Conservation (phyloP, 2,329 filamentous ascomycete genomes). For the Blastomyces gilchristii region DNA sequence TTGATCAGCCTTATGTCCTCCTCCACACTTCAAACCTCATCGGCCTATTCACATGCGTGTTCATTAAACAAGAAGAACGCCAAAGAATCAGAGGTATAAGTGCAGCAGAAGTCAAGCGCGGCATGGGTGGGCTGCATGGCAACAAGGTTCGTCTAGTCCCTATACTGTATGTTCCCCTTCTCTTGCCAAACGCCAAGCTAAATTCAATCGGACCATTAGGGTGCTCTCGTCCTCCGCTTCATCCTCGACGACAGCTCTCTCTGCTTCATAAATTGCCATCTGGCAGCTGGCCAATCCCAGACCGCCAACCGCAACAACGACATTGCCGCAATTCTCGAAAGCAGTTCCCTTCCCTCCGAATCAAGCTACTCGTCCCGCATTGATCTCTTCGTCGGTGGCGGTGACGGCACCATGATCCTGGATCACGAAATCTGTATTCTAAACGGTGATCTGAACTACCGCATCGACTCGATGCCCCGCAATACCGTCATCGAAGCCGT, state of each 20-base stretch:
- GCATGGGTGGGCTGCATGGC: slow-evolving; percentile 88
- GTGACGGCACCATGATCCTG: slow-evolving; percentile 86
- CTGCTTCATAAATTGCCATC: slow-evolving; percentile 94
- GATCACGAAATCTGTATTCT: slow-evolving; percentile 97
- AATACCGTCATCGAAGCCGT: slow-evolving; percentile 84
- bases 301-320: slow-evolving; percentile 89
- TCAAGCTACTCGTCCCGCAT: slow-evolving; percentile 56
- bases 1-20: slow-evolving; percentile 67
- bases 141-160: slow-evolving; percentile 56
- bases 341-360: slow-evolving; percentile 61
- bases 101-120: slow-evolving; percentile 80
- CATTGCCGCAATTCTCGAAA: slow-evolving; percentile 78
- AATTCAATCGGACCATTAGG: slow-evolving; percentile 33
- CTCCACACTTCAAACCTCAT: slow-evolving; percentile 85
- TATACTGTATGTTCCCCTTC: background rate
- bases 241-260: slow-evolving; percentile 85
- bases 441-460: slow-evolving; percentile 95
- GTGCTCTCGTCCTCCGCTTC: slow-evolving; percentile 84
- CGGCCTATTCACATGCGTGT: slow-evolving; percentile 90
- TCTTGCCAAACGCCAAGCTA: background rate
- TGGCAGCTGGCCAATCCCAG: slow-evolving; percentile 85
- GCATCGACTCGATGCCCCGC: slow-evolving; percentile 92
- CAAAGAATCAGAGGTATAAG: slow-evolving; percentile 66
- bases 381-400: slow-evolving; percentile 79
- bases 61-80: slow-evolving; percentile 72